These are phyloP conservation scores for Aureobasidium melanogenum DNA, from an alignment of 2,329 filamentous ascomycete species.

Conservation along the genomic window DNA sequence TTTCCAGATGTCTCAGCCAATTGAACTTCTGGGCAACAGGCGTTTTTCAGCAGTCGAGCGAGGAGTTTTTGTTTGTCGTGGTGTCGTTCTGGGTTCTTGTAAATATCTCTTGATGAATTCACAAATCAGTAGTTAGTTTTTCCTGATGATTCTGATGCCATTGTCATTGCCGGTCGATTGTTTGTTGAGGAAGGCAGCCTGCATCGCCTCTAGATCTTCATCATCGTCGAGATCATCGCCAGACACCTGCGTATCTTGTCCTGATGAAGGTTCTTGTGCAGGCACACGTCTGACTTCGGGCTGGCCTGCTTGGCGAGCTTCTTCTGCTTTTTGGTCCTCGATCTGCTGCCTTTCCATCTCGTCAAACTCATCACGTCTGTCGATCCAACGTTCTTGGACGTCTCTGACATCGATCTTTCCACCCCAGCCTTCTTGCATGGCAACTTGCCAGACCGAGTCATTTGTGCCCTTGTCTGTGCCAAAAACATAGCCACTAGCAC, in stretches of 20 bases:
- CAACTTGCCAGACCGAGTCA: constrained; percentile 93
- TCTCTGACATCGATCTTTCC: constrained; percentile 73
- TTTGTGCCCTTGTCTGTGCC: constrained; percentile 72
- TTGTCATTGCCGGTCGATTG: constrained; percentile 34
- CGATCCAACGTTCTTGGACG: constrained; percentile 92
- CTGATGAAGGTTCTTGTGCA: neutral
- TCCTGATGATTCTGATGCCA: constrained; percentile 65
- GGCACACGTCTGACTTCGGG: constrained; percentile 7
- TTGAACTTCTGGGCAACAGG: neutral
- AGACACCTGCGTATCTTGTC: neutral
- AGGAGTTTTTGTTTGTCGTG: neutral
- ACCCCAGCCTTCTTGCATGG: constrained; percentile 62
- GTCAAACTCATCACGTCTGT: constrained; percentile 81
- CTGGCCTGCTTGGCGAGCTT: constrained; percentile 18
- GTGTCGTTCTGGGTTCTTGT: neutral
- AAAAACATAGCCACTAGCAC: constrained; percentile 88
- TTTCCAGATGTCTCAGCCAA: neutral
- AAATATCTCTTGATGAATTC: neutral
- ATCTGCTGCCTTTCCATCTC: constrained; percentile 66
- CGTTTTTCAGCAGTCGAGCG: neutral
- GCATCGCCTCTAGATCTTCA: constrained; percentile 32
- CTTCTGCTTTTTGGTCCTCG: constrained; percentile 51
- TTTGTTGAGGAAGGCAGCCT: constrained; percentile 25
- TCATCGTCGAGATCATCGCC: constrained; percentile 22
- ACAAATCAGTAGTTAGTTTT: constrained; percentile 22